phyloP scores from a whole-genome alignment of 345 rosid genomes.

The Camelina neglecta region DNA sequence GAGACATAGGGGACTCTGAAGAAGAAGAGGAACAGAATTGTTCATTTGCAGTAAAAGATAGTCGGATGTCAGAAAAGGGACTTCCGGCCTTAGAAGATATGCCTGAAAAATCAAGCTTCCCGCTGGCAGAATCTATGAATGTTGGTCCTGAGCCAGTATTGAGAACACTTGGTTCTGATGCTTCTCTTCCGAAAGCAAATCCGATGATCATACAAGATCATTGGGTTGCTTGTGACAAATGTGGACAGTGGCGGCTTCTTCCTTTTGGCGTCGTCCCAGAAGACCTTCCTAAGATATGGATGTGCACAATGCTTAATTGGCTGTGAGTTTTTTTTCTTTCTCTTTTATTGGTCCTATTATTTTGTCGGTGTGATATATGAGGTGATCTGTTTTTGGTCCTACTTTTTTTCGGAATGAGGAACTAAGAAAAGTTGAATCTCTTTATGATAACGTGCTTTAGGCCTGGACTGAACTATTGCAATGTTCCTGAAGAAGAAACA shows the following conservation, averaged over 20 bases:
- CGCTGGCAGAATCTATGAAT: slow-evolving; percentile 47
- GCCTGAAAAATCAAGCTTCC: slow-evolving; percentile 51
- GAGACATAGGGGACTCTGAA: slow-evolving; percentile 67
- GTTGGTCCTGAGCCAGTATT: slow-evolving; percentile 45
- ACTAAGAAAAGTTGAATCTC: slow-evolving; percentile 26
- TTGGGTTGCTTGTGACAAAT: slow-evolving; percentile 93
- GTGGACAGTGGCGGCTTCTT: slow-evolving; percentile 92
- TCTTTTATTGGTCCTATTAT: slow-evolving; percentile 3
- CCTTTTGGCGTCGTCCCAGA: slow-evolving; percentile 69
- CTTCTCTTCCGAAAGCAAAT: slow-evolving; percentile 47
- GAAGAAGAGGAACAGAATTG: slow-evolving; percentile 60
- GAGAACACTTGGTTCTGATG: slow-evolving; percentile 51
- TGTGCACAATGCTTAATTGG: slow-evolving; percentile 95
- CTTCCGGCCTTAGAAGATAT: slow-evolving; percentile 40
- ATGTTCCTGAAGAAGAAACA: slow-evolving; percentile 77
- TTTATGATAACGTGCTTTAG: slow-evolving; percentile 50
- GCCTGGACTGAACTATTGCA: slow-evolving; percentile 85
- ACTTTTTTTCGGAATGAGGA: slow-evolving; percentile 7
- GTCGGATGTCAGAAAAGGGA: slow-evolving; percentile 50
- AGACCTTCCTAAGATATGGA: slow-evolving; percentile 89
- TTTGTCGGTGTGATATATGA: slow-evolving; percentile 20
- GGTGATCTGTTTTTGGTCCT: slow-evolving; percentile 22
- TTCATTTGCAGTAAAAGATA: slow-evolving; percentile 52
- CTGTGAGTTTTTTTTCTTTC: slow-evolving; percentile 71
- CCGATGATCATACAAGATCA: slow-evolving; percentile 67